These are phyloP conservation scores for Babesia sp. DNA, from an alignment of 169 alveolate genomes.

Conservation along the genomic window DNA sequence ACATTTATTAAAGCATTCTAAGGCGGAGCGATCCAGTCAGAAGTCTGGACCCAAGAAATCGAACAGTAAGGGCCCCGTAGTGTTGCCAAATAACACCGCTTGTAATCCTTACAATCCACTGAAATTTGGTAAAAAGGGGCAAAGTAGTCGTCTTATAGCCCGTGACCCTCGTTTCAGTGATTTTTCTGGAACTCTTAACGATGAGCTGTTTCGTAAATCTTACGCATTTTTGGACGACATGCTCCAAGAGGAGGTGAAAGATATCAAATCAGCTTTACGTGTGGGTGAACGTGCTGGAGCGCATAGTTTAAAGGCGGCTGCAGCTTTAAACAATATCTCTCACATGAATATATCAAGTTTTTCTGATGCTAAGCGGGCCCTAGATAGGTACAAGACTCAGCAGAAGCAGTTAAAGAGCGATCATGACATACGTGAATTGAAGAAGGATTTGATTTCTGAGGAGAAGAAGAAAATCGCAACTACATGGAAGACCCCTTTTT, in stretches of 20 bases:
- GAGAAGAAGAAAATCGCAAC: constrained; percentile 56
- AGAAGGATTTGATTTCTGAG: constrained; percentile 44
- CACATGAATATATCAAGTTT: constrained; percentile 51
- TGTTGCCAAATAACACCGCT: constrained; percentile 48
- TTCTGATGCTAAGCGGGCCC: constrained; percentile 66
- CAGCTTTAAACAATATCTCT: constrained; percentile 27
- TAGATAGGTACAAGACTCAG: constrained; percentile 54
- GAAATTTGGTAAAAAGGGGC: constrained; percentile 27
- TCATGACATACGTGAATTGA: constrained; percentile 34
- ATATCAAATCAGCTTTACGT: constrained; percentile 36
- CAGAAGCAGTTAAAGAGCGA: constrained; percentile 45
- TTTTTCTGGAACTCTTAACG: constrained; percentile 58
- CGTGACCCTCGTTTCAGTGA: constrained; percentile 71
- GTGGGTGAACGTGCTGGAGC: constrained; percentile 33
- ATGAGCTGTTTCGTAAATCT: constrained; percentile 60
- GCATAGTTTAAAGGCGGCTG: constrained; percentile 39
- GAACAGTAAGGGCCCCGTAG: constrained; percentile 52
- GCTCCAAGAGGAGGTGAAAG: constrained; percentile 59
- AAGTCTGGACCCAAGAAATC: constrained; percentile 18
- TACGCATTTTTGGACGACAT: constrained; percentile 59
- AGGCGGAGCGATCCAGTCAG: background rate
- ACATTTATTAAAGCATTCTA: background rate
- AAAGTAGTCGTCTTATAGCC: background rate
- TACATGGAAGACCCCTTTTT: constrained; percentile 58
- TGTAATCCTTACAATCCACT: constrained; percentile 43